Evolutionary conservation across 805 yeast genomes (phyloP).

Genomic region (Ogataea paradorogensis): DNA sequence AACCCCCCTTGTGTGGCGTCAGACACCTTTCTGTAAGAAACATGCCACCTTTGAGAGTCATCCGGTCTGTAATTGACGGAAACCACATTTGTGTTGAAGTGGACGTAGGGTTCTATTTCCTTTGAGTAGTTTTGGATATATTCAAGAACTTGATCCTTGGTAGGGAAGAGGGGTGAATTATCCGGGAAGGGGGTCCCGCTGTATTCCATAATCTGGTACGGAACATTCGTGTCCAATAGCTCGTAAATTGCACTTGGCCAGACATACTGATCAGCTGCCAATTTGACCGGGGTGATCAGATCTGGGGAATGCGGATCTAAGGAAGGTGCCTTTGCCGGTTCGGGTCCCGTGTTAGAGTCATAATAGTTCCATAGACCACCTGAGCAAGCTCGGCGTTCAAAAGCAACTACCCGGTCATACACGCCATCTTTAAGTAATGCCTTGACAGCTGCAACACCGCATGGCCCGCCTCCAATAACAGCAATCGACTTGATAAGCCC

Average conservation of each 20-base stretch:
- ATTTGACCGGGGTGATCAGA: conserved; percentile 11
- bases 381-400: conserved; percentile 52
- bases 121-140: conserved; percentile 56
- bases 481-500: conserved; percentile 41
- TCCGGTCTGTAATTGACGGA: conserved; percentile 33
- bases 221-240: conserved; percentile 67
- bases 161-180: conserved; percentile 51
- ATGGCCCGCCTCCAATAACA: conserved; percentile 78
- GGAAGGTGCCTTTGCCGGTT: conserved; percentile 28
- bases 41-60: conserved; percentile 38
- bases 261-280: conserved; percentile 25
- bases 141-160: conserved; percentile 52
- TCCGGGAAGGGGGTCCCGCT: conserved; percentile 49
- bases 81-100: conserved; percentile 48
- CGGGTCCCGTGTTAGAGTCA: conserved; percentile 24
- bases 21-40: conserved; percentile 36
- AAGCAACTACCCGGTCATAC: conserved; percentile 50
- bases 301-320: conserved; percentile 23
- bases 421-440: conserved; percentile 54
- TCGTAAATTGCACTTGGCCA: conserved; percentile 62
- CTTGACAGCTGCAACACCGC: conserved; percentile 64
- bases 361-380: conserved; percentile 84
- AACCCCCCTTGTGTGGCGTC: conserved; percentile 35
- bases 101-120: conserved; percentile 38
- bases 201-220: conserved; percentile 64